A percentile compares a stretch with the other conserved stretches of the same genome.
phyloP scores from a whole-genome alignment of 1,284 basidiomycete genomes.

The Irpex sp. region DNA sequence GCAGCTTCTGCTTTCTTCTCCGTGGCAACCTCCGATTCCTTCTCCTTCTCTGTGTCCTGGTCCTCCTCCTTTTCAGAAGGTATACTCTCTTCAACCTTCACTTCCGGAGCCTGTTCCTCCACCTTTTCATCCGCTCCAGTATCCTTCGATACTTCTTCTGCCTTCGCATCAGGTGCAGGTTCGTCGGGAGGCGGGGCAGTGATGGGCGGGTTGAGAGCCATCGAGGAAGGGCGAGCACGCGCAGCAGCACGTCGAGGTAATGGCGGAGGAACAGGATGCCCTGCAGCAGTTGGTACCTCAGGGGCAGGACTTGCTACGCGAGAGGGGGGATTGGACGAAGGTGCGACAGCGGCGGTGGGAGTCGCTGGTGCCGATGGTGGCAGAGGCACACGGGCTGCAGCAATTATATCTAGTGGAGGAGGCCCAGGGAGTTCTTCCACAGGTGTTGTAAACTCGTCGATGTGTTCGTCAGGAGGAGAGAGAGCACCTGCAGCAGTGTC shows the following conservation, averaged over 20 bases:
- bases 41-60: neutral
- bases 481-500: neutral
- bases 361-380: slow-evolving; percentile 32
- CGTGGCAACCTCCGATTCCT: neutral
- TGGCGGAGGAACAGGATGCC: slow-evolving; percentile 41
- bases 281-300: neutral
- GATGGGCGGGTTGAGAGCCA: slow-evolving; percentile 14
- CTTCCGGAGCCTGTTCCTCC: neutral
- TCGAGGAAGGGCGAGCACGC: slow-evolving; percentile 24
- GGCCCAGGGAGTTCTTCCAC: slow-evolving; percentile 23
- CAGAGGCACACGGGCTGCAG: slow-evolving; percentile 30
- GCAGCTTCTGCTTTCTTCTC: neutral
- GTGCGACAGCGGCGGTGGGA: slow-evolving; percentile 6
- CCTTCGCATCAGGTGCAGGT: neutral
- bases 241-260: slow-evolving; percentile 51
- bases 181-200: neutral
- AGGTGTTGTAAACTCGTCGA: slow-evolving; percentile 29
- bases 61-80: neutral
- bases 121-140: neutral
- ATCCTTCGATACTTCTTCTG: neutral
- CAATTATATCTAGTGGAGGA: slow-evolving; percentile 12
- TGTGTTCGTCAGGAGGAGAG: slow-evolving; percentile 17
- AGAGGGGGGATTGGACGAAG: neutral
- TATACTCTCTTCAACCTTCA: neutral
- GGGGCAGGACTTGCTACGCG: neutral